Percentiles rank a stretch among this genome's conserved stretches.
phyloP scores from a whole-genome alignment of 441 rosid genomes.

The Kokia cookei region DNA sequence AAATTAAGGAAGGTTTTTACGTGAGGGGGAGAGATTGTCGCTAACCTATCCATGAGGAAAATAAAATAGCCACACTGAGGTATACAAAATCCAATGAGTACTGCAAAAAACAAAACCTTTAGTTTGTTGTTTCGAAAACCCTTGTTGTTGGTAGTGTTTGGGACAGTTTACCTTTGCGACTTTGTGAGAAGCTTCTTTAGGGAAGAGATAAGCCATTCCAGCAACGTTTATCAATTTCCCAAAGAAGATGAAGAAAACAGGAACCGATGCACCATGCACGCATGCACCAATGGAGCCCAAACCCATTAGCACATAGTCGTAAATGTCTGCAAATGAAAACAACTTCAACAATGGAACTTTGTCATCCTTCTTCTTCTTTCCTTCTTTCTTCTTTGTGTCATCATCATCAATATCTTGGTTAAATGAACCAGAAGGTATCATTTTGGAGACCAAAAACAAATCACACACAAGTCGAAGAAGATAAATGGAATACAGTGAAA shows the following conservation, averaged over 20 bases:
- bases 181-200: slow-evolving; percentile 63
- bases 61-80: slow-evolving; percentile 74
- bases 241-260: slow-evolving; percentile 82
- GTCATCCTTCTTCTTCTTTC: slow-evolving; percentile 4
- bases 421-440: slow-evolving; percentile 15
- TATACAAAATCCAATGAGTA: slow-evolving; percentile 93
- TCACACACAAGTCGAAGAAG: neutral
- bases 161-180: slow-evolving; percentile 62
- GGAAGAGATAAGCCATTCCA: slow-evolving; percentile 75
- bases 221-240: slow-evolving; percentile 76
- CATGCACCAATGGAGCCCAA: slow-evolving; percentile 80
- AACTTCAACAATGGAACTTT: slow-evolving; percentile 58
- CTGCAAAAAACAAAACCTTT: slow-evolving; percentile 36
- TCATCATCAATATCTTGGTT: slow-evolving; percentile 5
- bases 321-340: slow-evolving; percentile 71
- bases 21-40: neutral
- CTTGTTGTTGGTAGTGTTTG: neutral
- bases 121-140: neutral
- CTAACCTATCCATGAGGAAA: slow-evolving; percentile 93
- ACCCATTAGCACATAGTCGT: slow-evolving; percentile 65
- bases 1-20: neutral
- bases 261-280: slow-evolving; percentile 85
- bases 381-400: slow-evolving; percentile 6
- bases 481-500: neutral
- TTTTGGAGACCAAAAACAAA: neutral